A percentile compares a stretch with the other conserved stretches of the same genome.
Evolutionary conservation across 371 early-diverging fungal species (phyloP).

Genomic region (Basidiobolus meristosporus): DNA sequence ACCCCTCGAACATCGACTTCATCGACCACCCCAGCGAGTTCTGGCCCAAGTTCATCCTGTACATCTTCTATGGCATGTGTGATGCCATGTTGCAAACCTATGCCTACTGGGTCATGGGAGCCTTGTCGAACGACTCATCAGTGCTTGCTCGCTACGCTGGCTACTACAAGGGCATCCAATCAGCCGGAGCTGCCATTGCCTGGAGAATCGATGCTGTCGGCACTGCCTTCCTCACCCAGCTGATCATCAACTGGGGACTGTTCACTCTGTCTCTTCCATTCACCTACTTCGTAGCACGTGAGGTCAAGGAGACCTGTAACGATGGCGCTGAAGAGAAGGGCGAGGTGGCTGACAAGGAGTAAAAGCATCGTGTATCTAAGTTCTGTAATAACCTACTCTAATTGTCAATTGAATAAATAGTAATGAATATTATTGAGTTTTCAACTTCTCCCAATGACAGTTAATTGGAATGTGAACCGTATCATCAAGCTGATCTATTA

Average conservation of each 20-base stretch:
- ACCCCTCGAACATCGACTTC: constrained; percentile 12
- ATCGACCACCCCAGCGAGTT: constrained; percentile 16
- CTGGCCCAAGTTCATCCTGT: constrained; percentile 38
- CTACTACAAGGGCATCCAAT: constrained; percentile 19
- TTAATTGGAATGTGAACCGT: too few species aligned
- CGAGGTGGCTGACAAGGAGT: background rate
- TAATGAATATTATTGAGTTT: too few species aligned
- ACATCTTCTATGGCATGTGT: constrained; percentile 35
- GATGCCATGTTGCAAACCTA: constrained; percentile 48
- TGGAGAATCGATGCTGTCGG: constrained; percentile 12
- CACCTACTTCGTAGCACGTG: constrained; percentile 8
- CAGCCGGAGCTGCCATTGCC: constrained; percentile 18
- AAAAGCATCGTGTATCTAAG: too few species aligned
- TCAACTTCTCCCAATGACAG: too few species aligned
- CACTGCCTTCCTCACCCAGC: constrained; percentile 9
- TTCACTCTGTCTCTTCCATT: constrained; percentile 13
- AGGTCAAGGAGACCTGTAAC: constrained; percentile 10
- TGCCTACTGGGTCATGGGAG: constrained; percentile 51
- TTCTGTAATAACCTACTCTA: too few species aligned
- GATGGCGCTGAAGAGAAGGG: background rate
- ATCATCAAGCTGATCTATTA: too few species aligned
- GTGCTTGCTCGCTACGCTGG: constrained; percentile 48
- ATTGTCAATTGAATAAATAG: too few species aligned
- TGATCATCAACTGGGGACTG: constrained; percentile 18
- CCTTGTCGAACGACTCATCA: constrained; percentile 45